Evolutionary conservation across 2,329 filamentous ascomycete species (phyloP), one percentile per base, ranked within the genome.

Genomic region (Trichophyton benhamiae): DNA sequence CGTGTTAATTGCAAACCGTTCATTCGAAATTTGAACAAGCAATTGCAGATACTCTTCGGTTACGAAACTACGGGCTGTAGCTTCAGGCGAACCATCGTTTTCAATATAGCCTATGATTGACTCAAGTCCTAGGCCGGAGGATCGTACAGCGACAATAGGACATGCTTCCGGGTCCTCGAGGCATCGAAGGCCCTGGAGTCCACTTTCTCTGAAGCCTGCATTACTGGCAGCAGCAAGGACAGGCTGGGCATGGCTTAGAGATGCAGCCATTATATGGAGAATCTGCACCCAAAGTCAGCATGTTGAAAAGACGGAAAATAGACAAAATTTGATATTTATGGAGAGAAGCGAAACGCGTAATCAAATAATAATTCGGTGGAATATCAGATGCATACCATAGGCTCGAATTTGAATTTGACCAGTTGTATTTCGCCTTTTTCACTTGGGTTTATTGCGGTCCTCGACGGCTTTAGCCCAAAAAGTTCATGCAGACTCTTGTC

Each of bases 371-470:
- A 48, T 2, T 15, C 15, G 46, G 11, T 58, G 22, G 30, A 11
- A 17, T 46, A 48, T 48, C 25, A 42, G n/a, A 58, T 38, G 72
- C 84, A 71, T 80, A 95, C 91, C 90, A 96, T 91, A 3, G 91
- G 90, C 72, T 96, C 91, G 70, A 95, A 96, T 74, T 95, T 94
- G 76, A 96, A 88, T 73, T 92, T 89, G 58, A 96, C 79, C 64
- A 79, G 78, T 61, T 79, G 74, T 64, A 70, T 67, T 17, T 67
- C 66, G 52, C 80, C 72, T 82, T 74, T 69, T 82, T 78, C 68
- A 75, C 73, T 61, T 71, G 71, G 59, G 66, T 68, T 60, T 65
- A 71, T 63, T 60, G 67, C 67, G 13, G 69, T 71, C 63, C 67
- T 59, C 15, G 68, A 70, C 57, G 67, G 72, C 13, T 72, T 67